Base-by-base conservation (phyloP, 441 rosid species). In the Jatropha podagrica region DNA sequence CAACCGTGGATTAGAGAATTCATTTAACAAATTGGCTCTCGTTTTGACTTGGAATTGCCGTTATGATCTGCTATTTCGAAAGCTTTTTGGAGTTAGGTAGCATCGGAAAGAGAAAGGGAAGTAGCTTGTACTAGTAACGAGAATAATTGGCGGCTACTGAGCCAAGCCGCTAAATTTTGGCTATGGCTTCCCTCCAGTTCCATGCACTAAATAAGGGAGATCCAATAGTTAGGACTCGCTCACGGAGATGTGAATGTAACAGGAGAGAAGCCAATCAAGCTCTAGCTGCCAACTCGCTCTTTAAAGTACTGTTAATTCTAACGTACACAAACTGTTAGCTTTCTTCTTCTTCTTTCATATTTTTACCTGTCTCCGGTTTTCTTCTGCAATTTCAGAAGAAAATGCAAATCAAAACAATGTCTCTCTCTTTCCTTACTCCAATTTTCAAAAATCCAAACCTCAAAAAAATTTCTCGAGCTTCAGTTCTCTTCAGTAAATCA, bases 391-490 rank as follows among this genome's bases (percentile, higher is more conserved):
- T 48, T 48, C 51, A 9, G 15, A 49, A 68, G 23, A 26, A 48
- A 48, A 68, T 40, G 51, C 51, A 41, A 11, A 70, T 40, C 63
- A 70, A 55, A 56, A 40, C 74, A n/a, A 56, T 70, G 63, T n/a
- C 74, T 40, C n/a, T 70, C 49, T 70, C 74, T 5, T 54, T 46
- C 17, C 63, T 9, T 5, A 41, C 38, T 54, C 0, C 73, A 17
- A 37, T 14, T 4, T 37, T n/a, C 37, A 8, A 55, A 54, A 32
- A 70, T 48, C 73, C 52, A 37, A n/a, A 18, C n/a, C 74, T n/a
- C 65, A 70, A 70, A 70, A 40, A 5, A 18, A n/a, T 56, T 14
- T 41, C 5, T 9, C n/a, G 5, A 52, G 5, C 74, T 40, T 70
- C 74, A 70, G 2, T 70, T 70, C 38, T 41, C 54, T 70, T 40